These are phyloP conservation scores for Rhytidiadelphus loreus DNA, from an alignment of 225 moss, liverwort and hornwort species.

Conservation along the genomic window DNA sequence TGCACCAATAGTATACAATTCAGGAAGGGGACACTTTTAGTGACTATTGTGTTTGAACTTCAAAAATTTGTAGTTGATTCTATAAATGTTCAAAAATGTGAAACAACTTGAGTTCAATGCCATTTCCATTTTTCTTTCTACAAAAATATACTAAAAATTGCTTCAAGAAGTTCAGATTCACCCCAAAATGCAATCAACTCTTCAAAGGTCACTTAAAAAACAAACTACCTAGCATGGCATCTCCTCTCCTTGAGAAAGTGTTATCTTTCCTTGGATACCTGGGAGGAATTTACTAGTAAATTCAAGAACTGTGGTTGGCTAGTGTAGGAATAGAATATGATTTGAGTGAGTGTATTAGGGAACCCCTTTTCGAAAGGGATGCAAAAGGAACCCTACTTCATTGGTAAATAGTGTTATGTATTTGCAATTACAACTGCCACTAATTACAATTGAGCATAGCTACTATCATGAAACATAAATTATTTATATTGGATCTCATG, in stretches of 20 bases:
- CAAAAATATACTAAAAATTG: rapidly evolving
- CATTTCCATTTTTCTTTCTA: not conserved
- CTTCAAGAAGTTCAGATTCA: not conserved
- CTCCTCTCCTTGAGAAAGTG: rapidly evolving
- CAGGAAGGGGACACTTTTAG: rapidly evolving
- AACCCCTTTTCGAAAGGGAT: rapidly evolving
- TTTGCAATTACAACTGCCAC: rapidly evolving
- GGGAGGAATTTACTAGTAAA: rapidly evolving
- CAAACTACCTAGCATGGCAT: not conserved
- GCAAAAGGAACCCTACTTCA: not conserved
- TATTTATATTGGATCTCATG: not conserved
- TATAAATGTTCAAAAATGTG: not conserved
- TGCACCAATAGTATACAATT: not conserved
- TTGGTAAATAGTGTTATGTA: not conserved
- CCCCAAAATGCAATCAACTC: not conserved
- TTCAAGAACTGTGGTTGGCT: not conserved
- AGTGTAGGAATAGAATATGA: not conserved
- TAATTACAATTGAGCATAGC: rapidly evolving
- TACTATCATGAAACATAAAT: not conserved
- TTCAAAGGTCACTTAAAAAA: not conserved
- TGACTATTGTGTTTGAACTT: not conserved
- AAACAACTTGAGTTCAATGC: not conserved
- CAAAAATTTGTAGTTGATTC: not conserved
- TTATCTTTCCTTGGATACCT: rapidly evolving
- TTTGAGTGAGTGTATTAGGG: rapidly evolving